Percentiles rank a stretch among this genome's conserved stretches.
Conservation (phyloP, 192 early-diverging fungal genomes). For the Thamnidium elegans region DNA sequence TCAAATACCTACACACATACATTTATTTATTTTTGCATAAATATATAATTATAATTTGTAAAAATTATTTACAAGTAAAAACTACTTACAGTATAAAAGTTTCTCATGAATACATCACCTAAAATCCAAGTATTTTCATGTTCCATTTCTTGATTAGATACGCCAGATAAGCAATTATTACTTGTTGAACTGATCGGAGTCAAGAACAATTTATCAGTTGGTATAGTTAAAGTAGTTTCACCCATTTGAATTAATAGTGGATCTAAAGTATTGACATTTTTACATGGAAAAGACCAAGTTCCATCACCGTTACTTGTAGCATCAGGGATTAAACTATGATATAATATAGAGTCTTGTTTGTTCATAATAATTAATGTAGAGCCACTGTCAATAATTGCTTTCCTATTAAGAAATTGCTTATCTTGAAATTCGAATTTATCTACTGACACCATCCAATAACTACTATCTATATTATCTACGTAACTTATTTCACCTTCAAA, state of each 20-base stretch:
- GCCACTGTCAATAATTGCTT: constrained; percentile 50
- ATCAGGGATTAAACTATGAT: constrained; percentile 42
- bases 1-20: constrained; percentile 1
- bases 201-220: constrained; percentile 16
- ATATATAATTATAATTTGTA: neutral
- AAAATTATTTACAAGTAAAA: neutral
- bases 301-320: constrained; percentile 22
- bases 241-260: neutral
- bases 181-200: constrained; percentile 6
- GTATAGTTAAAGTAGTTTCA: neutral
- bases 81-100: constrained; percentile 30
- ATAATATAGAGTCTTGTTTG: constrained; percentile 31
- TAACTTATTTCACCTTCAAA: constrained; percentile 52
- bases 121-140: constrained; percentile 21
- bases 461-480: constrained; percentile 46
- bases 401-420: constrained; percentile 5
- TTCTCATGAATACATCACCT: constrained; percentile 25
- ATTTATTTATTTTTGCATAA: neutral
- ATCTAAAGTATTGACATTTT: neutral
- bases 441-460: constrained; percentile 54
- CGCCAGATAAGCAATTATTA: constrained; percentile 22
- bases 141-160: constrained; percentile 14
- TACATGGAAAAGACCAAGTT: constrained; percentile 23
- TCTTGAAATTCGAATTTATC: constrained; percentile 35
- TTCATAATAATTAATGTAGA: constrained; percentile 51